These are phyloP conservation scores for apple (Malus domestica) DNA, from an alignment of 306 rosid species.

Conservation along the genomic window DNA sequence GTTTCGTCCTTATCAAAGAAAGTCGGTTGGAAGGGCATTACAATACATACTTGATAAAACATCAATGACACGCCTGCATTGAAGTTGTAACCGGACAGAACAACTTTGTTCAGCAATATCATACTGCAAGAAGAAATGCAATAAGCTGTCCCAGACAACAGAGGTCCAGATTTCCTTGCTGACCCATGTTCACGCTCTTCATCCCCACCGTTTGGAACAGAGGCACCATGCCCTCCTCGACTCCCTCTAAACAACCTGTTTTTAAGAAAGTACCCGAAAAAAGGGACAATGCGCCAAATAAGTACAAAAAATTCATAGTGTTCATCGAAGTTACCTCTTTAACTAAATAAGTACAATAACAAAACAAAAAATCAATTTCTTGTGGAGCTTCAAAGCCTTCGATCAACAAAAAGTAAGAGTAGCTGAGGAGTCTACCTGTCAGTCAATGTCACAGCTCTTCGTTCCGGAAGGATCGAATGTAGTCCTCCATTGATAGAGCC, in stretches of 20 bases:
- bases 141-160: conserved; percentile 75
- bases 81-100: conserved; percentile 69
- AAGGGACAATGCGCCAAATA: not conserved
- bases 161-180: conserved; percentile 53
- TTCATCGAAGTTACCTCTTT: not conserved
- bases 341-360: not conserved
- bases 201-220: conserved; percentile 27
- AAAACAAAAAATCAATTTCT: not conserved
- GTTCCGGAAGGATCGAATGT: conserved; percentile 39
- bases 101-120: conserved; percentile 79
- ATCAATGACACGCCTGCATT: conserved; percentile 80
- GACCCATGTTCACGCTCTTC: conserved; percentile 52
- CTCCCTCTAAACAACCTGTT: conserved; percentile 58
- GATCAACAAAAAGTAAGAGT: not conserved
- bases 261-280: not conserved
- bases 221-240: conserved; percentile 24
- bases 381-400: not conserved
- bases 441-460: conserved; percentile 39
- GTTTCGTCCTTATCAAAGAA: not conserved
- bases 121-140: conserved; percentile 89
- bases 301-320: not conserved
- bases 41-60: conserved; percentile 61
- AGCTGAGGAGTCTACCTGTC: conserved; percentile 39
- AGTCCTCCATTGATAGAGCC: conserved; percentile 21
- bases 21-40: not conserved